Percentiles rank a stretch among this genome's conserved stretches.
These are phyloP conservation scores for Penicillium frequentans DNA, from an alignment of 2,329 filamentous ascomycete genomes.

Conservation along the genomic window DNA sequence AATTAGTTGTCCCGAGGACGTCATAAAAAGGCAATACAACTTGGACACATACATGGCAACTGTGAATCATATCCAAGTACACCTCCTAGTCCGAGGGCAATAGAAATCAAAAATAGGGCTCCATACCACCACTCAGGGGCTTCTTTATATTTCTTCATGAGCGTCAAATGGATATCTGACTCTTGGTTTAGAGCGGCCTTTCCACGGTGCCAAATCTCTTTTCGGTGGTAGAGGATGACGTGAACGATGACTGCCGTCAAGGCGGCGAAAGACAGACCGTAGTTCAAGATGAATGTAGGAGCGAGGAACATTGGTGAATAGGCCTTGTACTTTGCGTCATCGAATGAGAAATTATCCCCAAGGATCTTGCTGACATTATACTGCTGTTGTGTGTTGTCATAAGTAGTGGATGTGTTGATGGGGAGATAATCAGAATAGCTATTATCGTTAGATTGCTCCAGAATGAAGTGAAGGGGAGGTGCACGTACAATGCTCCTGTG, in stretches of 20 bases:
- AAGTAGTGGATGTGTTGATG: slow-evolving; percentile 33
- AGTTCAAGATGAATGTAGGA: slow-evolving; percentile 35
- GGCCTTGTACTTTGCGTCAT: slow-evolving; percentile 30
- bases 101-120: slow-evolving; percentile 28
- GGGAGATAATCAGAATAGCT: slow-evolving; percentile 34
- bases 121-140: slow-evolving; percentile 65
- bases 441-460: neutral
- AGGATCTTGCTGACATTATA: slow-evolving; percentile 38
- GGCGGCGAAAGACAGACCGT: slow-evolving; percentile 39
- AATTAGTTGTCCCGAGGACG: neutral
- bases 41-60: slow-evolving; percentile 17
- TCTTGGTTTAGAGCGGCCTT: slow-evolving; percentile 24
- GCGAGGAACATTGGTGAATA: slow-evolving; percentile 43
- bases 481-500: slow-evolving; percentile 29
- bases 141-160: slow-evolving; percentile 62
- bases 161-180: slow-evolving; percentile 63
- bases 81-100: slow-evolving; percentile 34
- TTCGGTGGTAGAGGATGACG: slow-evolving; percentile 32
- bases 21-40: too few relatives aligned
- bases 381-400: slow-evolving; percentile 33
- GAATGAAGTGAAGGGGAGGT: too few relatives aligned
- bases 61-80: slow-evolving; percentile 21
- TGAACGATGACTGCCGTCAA: slow-evolving; percentile 35
- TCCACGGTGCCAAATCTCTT: slow-evolving; percentile 34
- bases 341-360: slow-evolving; percentile 30